These are phyloP conservation scores for Tylopilus sp. DNA, from an alignment of 1,284 basidiomycete genomes.

Conservation along the genomic window DNA sequence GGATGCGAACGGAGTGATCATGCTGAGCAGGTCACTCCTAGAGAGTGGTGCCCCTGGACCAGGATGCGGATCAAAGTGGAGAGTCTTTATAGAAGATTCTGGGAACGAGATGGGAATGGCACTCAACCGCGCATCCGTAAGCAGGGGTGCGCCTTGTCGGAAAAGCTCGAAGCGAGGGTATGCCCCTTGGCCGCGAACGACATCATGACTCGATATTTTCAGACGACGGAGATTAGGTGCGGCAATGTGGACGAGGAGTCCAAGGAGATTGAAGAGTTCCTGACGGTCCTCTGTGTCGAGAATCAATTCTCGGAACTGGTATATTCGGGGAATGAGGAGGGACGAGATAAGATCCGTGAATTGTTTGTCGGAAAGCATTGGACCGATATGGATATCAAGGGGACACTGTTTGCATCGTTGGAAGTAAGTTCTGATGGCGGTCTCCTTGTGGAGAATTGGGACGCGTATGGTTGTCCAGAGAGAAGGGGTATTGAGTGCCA, in stretches of 20 bases:
- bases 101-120: slow-evolving; percentile 34
- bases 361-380: slow-evolving; percentile 26
- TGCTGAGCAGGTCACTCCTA: slow-evolving; percentile 27
- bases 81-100: slow-evolving; percentile 20
- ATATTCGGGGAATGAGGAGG: slow-evolving; percentile 29
- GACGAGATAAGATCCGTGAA: slow-evolving; percentile 27
- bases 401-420: slow-evolving; percentile 33
- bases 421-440: slow-evolving; percentile 25
- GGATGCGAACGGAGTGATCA: slow-evolving; percentile 28
- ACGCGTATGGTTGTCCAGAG: slow-evolving; percentile 33
- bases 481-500: slow-evolving; percentile 32
- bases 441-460: slow-evolving; percentile 34
- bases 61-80: slow-evolving; percentile 32
- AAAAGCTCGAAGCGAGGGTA: slow-evolving; percentile 32
- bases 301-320: slow-evolving; percentile 32
- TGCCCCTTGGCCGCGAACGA: slow-evolving; percentile 24
- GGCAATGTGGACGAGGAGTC: slow-evolving; percentile 21
- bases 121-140: slow-evolving; percentile 29
- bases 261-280: slow-evolving; percentile 25
- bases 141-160: slow-evolving; percentile 27
- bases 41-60: slow-evolving; percentile 29
- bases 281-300: slow-evolving; percentile 33
- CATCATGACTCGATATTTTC: slow-evolving; percentile 31
- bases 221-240: slow-evolving; percentile 29
- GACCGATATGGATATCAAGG: slow-evolving; percentile 30